Evolutionary conservation across 495 filamentous ascomycete genomes (phyloP), one percentile per base, ranked within the genome.

Genomic region (Evernia prunastri): DNA sequence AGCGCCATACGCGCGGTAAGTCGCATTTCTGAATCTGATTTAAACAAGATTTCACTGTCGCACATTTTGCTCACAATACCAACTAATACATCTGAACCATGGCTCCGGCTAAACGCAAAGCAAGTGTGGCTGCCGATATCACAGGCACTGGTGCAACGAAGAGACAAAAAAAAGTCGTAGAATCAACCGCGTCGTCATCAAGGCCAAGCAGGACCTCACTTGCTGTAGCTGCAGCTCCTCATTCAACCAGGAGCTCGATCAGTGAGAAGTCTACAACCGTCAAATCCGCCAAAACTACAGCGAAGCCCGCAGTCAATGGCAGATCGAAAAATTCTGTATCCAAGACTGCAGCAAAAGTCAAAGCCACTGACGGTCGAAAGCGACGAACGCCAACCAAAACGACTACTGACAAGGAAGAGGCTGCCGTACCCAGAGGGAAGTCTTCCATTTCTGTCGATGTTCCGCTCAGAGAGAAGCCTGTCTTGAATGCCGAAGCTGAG

Each of bases 141-240:
- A 47, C 51, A 37, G 23, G 51, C 23, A 31, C 40, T 25, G 27
- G 27, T 63, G 11, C 61, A 57, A 57, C 54, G 12, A 63, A 42
- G 43, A 35, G 53, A 43, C 61, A 43, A 11, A 62, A 65, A 36
- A 70, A 64, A 65, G 45, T n/a, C 35, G 43, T 61, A 57, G 36
- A 58, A 43, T 36, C 67, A 54, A 71, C 69, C 12, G 69, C 68
- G 29, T 56, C 68, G 47, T 67, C 69, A 29, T 61, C 61, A 33
- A 65, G 69, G 25, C 69, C 68, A 15, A 65, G 60, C 33, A 58
- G 69, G 33, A 39, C 23, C n/a, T 51, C 60, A 67, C 31, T 60
- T 29, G 51, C 56, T 15, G 60, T 39, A 35, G 64, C 65, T 40
- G 49, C 63, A 11, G 18, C 54, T 51, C 37, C 64, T 12, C 58